These are phyloP conservation scores for Trichosporon asahii DNA, from an alignment of 1,284 basidiomycete genomes.

Conservation along the genomic window DNA sequence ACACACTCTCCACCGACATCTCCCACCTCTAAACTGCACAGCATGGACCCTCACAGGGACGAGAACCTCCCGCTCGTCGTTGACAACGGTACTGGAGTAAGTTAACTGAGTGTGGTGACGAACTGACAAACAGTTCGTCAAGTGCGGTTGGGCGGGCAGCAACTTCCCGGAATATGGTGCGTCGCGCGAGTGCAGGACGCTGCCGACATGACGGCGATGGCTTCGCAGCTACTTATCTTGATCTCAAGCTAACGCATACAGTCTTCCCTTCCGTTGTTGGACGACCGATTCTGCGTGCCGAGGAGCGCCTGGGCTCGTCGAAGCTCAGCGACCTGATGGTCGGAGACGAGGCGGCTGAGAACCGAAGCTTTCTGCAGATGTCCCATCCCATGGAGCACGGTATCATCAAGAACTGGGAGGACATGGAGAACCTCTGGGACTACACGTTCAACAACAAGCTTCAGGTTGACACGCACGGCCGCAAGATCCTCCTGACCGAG, in stretches of 20 bases:
- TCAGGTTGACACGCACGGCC: slow-evolving; percentile 76
- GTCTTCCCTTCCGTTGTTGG: slow-evolving; percentile 97
- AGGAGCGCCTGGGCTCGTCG: slow-evolving; percentile 81
- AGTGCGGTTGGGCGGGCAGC: slow-evolving; percentile 95
- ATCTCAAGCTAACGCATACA: slow-evolving; percentile 40
- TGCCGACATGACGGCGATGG: background rate
- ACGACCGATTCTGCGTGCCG: slow-evolving; percentile 92
- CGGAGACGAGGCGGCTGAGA: slow-evolving; percentile 90
- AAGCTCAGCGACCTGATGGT: slow-evolving; percentile 96
- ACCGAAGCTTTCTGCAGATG: slow-evolving; percentile 92
- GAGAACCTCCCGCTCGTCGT: slow-evolving; percentile 71
- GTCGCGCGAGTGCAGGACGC: slow-evolving; percentile 28
- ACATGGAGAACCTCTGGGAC: slow-evolving; percentile 98
- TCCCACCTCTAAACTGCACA: background rate
- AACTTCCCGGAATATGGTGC: slow-evolving; percentile 97
- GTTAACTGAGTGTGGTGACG: slow-evolving; percentile 39
- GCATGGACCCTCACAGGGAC: slow-evolving; percentile 28
- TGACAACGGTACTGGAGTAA: slow-evolving; percentile 94
- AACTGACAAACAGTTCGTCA: slow-evolving; percentile 71
- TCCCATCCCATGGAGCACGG: slow-evolving; percentile 99
- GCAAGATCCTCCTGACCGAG: slow-evolving; percentile 92
- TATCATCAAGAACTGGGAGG: slow-evolving; percentile 97
- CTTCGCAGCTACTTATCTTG: background rate
- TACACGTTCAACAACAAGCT: slow-evolving; percentile 98
- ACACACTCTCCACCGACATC: background rate